Evolutionary conservation across 2,329 filamentous ascomycete genomes (phyloP).

Genomic region (Fusarium mexicanum): DNA sequence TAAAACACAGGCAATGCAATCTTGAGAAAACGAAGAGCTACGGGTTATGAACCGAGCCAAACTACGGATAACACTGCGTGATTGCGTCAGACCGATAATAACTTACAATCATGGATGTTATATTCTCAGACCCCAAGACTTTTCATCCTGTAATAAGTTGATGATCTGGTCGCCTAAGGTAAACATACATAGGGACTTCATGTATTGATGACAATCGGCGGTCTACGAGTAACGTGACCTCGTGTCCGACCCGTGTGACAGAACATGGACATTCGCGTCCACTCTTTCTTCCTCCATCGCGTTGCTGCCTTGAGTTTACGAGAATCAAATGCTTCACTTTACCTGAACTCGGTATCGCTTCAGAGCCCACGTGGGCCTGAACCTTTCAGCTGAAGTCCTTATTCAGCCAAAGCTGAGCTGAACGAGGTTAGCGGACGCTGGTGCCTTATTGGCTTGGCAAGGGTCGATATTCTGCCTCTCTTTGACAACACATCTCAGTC

Average conservation of each 20-base stretch:
- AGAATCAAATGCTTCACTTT: not conserved
- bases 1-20: not conserved
- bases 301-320: not conserved
- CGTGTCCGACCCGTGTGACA: slow-evolving; percentile 18
- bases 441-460: slow-evolving; percentile 11
- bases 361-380: not conserved
- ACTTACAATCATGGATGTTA: not conserved
- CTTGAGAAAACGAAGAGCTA: not conserved
- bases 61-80: not conserved
- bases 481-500: not conserved
- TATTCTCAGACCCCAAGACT: not conserved
- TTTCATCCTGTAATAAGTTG: not conserved
- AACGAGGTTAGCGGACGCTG: slow-evolving; percentile 6
- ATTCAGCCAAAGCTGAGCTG: not conserved
- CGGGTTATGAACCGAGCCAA: not conserved
- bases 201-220: not conserved
- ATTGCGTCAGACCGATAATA: not conserved
- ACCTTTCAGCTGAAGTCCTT: not conserved
- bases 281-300: not conserved
- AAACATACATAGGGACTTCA: not conserved
- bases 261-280: not conserved
- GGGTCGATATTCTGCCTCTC: not conserved
- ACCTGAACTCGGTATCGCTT: not conserved
- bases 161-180: not conserved
- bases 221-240: slow-evolving; percentile 1